Evolutionary conservation across 2,329 filamentous ascomycete genomes (phyloP), one percentile per base, ranked within the genome.

Genomic region (Neofusicoccum ribis): DNA sequence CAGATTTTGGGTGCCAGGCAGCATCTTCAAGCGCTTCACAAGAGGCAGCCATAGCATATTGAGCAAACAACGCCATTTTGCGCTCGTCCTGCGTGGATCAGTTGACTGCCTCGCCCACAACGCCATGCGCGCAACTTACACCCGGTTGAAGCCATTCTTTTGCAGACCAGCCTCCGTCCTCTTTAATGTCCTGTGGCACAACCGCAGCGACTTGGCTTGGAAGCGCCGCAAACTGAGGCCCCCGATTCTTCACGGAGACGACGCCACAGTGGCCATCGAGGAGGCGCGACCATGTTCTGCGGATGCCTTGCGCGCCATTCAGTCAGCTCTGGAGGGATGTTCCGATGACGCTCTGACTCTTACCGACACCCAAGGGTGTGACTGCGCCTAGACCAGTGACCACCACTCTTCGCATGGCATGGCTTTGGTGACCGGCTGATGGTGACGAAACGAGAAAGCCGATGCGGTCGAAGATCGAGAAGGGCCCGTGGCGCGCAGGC

Each of bases 21-120:
- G 94, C 90, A 81, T 98, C 92, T 34, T 86, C 79, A 60, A 99
- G 81, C 0, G 95, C 95, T 85, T 98, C 95, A 59, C 92, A 86
- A 0, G 92, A 86, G 2, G 93, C 92, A 12, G 91, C 92, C 73
- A 97, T 85, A 14, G 93, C 94, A 80, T 96, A 98, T 77, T 98
- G 93, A 3, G 93, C 87, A 75, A 98, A 98, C 27, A 82, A 84
- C n/a, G 95, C 93, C 88, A 96, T 96, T 73, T 92, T 90, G 4
- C 93, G 87, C 71, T 86, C 82, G 68, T 89, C 86, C 85, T 87
- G 39, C 34, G 34, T 84, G 73, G 36, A 77, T 87, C 85, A 89
- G 50, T 66, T 63, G 15, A 43, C 3, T 11, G n/a, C 23, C 39
- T 3, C 15, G 23, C 20, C 31, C 17, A 52, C 49, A 44, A 17